Evolutionary conservation across 2,329 filamentous ascomycete species (phyloP).

Genomic region (Hypoxylon sp.): DNA sequence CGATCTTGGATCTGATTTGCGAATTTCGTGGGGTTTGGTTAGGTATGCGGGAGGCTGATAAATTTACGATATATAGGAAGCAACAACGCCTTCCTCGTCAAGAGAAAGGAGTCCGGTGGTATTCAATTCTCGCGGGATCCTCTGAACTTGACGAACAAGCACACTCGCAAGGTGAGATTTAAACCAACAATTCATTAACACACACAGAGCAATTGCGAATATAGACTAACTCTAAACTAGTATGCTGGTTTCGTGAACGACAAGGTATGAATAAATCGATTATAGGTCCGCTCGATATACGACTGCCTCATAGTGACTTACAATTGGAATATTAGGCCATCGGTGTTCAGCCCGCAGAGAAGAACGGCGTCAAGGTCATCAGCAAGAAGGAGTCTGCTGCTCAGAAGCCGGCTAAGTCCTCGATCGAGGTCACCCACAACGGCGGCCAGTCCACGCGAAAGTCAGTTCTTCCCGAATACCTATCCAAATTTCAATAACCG

Average conservation of each 20-base stretch:
- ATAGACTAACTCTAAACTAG: slow-evolving; percentile 65
- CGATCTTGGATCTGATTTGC: slow-evolving; percentile 14
- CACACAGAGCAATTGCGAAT: slow-evolving; percentile 58
- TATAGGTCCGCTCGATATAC: slow-evolving; percentile 17
- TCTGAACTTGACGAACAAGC: slow-evolving; percentile 92
- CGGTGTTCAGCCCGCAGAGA: slow-evolving; percentile 80
- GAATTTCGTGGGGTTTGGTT: background rate
- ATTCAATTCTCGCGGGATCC: slow-evolving; percentile 94
- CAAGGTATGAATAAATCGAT: slow-evolving; percentile 74
- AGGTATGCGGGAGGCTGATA: slow-evolving; percentile 42
- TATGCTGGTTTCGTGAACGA: slow-evolving; percentile 93
- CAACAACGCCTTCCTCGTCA: slow-evolving; percentile 93
- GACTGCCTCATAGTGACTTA: slow-evolving; percentile 45
- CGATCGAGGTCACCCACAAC: slow-evolving; percentile 77
- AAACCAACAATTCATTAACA: slow-evolving; percentile 58
- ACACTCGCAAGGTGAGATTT: slow-evolving; percentile 83
- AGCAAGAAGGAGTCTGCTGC: slow-evolving; percentile 84
- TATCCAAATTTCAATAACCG: background rate
- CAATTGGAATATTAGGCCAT: slow-evolving; percentile 74
- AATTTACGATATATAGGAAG: slow-evolving; percentile 69
- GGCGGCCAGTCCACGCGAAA: slow-evolving; percentile 83
- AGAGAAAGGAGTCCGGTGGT: slow-evolving; percentile 84
- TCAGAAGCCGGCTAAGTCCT: slow-evolving; percentile 79
- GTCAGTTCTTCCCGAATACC: slow-evolving; percentile 66
- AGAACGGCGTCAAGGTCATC: slow-evolving; percentile 84